phyloP scores from a whole-genome alignment of 2,329 filamentous ascomycete genomes.

The Fusarium continuum region DNA sequence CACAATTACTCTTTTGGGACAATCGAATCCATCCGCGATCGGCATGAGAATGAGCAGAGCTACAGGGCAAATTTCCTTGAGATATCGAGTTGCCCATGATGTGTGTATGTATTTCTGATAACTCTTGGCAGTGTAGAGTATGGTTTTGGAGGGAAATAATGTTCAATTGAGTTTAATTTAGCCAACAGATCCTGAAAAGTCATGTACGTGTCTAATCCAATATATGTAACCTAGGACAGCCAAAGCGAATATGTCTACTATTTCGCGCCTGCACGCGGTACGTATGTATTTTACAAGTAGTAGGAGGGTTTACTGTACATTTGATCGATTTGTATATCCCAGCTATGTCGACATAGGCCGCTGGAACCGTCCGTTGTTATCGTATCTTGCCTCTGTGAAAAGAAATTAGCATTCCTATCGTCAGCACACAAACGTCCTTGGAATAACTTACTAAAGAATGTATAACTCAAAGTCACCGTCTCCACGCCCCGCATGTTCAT shows the following conservation, averaged over 20 bases:
- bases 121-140: background rate
- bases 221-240: background rate
- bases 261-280: slow-evolving; percentile 5
- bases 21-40: background rate
- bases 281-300: slow-evolving; percentile 28
- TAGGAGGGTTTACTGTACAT: slow-evolving; percentile 37
- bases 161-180: background rate
- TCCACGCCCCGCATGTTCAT: slow-evolving; percentile 93
- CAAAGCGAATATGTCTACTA: slow-evolving; percentile 1
- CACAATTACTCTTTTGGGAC: slow-evolving; percentile 12
- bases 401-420: slow-evolving; percentile 47
- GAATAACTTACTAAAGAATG: slow-evolving; percentile 89
- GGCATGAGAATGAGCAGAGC: background rate
- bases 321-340: slow-evolving; percentile 13
- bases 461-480: slow-evolving; percentile 95
- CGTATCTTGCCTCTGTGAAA: slow-evolving; percentile 56
- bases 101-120: background rate
- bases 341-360: slow-evolving; percentile 47
- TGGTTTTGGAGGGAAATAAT: background rate
- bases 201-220: background rate
- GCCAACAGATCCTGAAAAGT: background rate
- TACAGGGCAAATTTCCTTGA: background rate
- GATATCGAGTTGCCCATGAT: background rate
- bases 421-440: fast-evolving
- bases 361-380: slow-evolving; percentile 57